Percentiles rank a stretch among this genome's conserved stretches.
Conservation (phyloP, 768 basidiomycete genomes). For the Clavulina sp. region DNA sequence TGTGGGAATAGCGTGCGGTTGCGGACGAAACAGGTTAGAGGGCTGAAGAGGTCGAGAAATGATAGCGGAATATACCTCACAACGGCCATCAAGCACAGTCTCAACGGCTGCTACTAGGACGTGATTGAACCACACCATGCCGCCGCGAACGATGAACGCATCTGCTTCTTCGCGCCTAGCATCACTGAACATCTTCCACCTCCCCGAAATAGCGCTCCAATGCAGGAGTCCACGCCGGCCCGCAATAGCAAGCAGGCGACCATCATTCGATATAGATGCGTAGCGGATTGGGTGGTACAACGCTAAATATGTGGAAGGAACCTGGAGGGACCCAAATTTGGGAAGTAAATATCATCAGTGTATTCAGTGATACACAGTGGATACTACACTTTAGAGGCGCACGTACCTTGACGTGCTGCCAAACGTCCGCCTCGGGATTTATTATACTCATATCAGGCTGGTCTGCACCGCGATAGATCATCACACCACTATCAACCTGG, state of each 20-base stretch:
- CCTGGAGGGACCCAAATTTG: conserved; percentile 30
- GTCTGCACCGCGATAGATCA: conserved; percentile 90
- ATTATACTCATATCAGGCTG: conserved; percentile 98
- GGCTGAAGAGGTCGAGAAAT: background rate
- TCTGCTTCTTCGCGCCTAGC: conserved; percentile 60
- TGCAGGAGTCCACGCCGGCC: conserved; percentile 82
- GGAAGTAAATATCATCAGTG: background rate
- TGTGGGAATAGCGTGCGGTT: conserved; percentile 18
- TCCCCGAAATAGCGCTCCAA: conserved; percentile 83
- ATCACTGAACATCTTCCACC: conserved; percentile 83
- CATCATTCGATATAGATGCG: conserved; percentile 79
- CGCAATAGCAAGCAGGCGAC: conserved; percentile 80
- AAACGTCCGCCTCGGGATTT: conserved; percentile 93
- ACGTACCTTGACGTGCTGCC: conserved; percentile 83
- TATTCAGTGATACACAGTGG: too few species aligned
- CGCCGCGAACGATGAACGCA: conserved; percentile 77
- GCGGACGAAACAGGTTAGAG: background rate
- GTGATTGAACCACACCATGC: conserved; percentile 91
- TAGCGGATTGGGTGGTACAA: conserved; percentile 91
- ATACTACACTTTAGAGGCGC: too few species aligned
- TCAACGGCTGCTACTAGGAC: conserved; percentile 86
- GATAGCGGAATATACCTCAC: background rate
- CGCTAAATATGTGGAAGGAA: conserved; percentile 75
- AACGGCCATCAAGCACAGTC: conserved; percentile 40
- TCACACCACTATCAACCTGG: conserved; percentile 84